Conservation (phyloP, 1,139 yeast genomes). For the Pichia sp. region DNA sequence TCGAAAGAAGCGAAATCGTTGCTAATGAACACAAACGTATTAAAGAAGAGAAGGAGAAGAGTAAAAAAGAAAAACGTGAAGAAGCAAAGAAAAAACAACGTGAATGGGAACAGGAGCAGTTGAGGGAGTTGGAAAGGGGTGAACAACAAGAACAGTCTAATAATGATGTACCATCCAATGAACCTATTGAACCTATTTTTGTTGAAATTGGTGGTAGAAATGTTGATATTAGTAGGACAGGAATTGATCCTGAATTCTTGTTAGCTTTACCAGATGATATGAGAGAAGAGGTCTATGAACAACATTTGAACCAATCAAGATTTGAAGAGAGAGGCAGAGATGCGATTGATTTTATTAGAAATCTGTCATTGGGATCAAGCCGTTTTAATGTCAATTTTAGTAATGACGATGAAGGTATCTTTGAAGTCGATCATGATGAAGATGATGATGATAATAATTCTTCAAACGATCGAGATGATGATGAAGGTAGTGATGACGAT, state of each 20-base stretch:
- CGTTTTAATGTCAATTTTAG: slow-evolving; percentile 1
- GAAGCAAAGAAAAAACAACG: slow-evolving; percentile 25
- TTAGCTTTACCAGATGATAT: slow-evolving; percentile 89
- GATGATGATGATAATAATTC: slow-evolving; percentile 30
- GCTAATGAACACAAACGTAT: slow-evolving; percentile 30
- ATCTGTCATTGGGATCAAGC: slow-evolving; percentile 4
- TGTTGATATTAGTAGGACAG: slow-evolving; percentile 76
- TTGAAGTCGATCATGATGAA: slow-evolving; percentile 21
- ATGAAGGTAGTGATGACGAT: slow-evolving; percentile 25
- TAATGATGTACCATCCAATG: slow-evolving; percentile 5
- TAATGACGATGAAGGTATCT: slow-evolving; percentile 23
- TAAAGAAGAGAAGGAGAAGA: slow-evolving; percentile 34
- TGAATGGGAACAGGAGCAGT: slow-evolving; percentile 26
- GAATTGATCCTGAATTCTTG: slow-evolving; percentile 85
- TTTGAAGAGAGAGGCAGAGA: slow-evolving; percentile 39
- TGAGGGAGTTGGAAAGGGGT: slow-evolving; percentile 21
- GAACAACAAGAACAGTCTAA: slow-evolving; percentile 26
- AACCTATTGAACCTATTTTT: slow-evolving; percentile 48
- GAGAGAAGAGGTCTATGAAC: slow-evolving; percentile 87
- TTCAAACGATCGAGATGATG: slow-evolving; percentile 24
- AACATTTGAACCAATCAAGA: slow-evolving; percentile 61
- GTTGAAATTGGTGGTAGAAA: slow-evolving; percentile 73
- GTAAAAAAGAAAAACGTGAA: slow-evolving; percentile 29
- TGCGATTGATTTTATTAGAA: slow-evolving; percentile 32
- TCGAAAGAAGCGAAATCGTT: slow-evolving; percentile 41